Conservation (phyloP, 2,329 filamentous ascomycete species). For the Clonostachys sp. region DNA sequence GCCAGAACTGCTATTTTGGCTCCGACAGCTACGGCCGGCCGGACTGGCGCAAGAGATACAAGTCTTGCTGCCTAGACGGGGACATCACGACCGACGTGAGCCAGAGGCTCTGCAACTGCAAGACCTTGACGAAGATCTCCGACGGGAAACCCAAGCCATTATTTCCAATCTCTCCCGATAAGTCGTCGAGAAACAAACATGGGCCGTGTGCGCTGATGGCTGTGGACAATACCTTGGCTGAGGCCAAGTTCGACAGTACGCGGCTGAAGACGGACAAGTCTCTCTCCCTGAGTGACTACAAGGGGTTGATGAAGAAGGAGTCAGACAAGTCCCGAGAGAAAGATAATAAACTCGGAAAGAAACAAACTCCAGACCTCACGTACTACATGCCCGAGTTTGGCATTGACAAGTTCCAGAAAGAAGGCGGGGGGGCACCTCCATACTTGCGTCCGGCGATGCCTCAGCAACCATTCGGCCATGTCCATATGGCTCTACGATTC, state of each 20-base stretch:
- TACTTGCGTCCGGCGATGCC: conserved; percentile 16
- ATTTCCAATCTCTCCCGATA: too few species aligned
- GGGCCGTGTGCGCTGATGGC: conserved; percentile 6
- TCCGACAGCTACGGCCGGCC: too few species aligned
- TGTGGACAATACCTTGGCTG: conserved; percentile 12
- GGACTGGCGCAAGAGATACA: too few species aligned
- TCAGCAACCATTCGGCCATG: conserved; percentile 27
- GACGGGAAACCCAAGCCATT: background rate
- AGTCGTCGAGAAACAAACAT: too few species aligned
- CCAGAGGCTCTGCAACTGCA: conserved; percentile 16
- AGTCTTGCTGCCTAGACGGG: conserved; percentile 6
- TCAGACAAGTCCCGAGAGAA: background rate
- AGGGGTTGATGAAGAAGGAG: too few species aligned
- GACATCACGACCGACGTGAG: conserved; percentile 14
- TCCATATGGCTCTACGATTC: conserved; percentile 32
- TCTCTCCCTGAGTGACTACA: background rate
- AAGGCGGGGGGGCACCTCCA: conserved; percentile 12
- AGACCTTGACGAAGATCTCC: too few species aligned
- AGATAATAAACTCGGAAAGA: conserved; percentile 3
- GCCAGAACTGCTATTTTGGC: too few species aligned
- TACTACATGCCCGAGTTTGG: too few species aligned
- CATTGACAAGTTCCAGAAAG: too few species aligned
- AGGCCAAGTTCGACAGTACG: conserved; percentile 12
- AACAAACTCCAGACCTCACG: too few species aligned
- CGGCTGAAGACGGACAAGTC: background rate